Conservation (phyloP, 306 rosid species). For the Hippophae rhamnoides region DNA sequence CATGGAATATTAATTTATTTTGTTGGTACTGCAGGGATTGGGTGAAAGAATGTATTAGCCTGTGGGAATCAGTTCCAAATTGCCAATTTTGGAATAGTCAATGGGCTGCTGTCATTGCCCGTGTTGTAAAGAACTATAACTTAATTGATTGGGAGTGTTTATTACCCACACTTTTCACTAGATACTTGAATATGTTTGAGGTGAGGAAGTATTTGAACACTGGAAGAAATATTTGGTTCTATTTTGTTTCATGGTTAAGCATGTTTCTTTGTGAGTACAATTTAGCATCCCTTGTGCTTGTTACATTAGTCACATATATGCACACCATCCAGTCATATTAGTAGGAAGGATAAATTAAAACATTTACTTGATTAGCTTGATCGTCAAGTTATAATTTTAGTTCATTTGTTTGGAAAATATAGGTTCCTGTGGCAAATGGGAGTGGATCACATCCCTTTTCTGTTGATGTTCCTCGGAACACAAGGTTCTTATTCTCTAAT, state of each 20-base stretch:
- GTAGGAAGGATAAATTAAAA: conserved; percentile 3
- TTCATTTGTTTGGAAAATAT: conserved; percentile 17
- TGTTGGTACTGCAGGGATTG: conserved; percentile 51
- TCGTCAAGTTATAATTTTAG: conserved; percentile 1
- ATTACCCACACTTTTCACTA: conserved; percentile 76
- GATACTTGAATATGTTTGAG: conserved; percentile 98
- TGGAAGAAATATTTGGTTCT: neutral
- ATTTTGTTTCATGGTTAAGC: conserved; percentile 15
- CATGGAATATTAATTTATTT: conserved; percentile 19
- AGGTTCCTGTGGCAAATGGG: conserved; percentile 99
- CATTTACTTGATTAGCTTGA: conserved; percentile 9
- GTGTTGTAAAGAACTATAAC: conserved; percentile 68
- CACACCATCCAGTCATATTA: conserved; percentile 11
- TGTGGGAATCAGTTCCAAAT: conserved; percentile 93
- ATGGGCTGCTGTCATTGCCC: conserved; percentile 92
- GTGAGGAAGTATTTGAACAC: conserved; percentile 33
- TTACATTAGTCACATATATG: conserved; percentile 5
- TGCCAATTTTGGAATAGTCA: conserved; percentile 99
- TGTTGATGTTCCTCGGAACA: conserved; percentile 86
- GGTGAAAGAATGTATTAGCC: conserved; percentile 55
- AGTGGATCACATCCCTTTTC: conserved; percentile 90
- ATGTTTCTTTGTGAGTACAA: neutral
- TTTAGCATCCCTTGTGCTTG: conserved; percentile 6
- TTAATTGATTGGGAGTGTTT: conserved; percentile 70
- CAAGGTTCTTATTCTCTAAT: conserved; percentile 91